A percentile compares a stretch with the other conserved stretches of the same genome.
Conservation (phyloP, 192 early-diverging fungal genomes). For the Podila horticola region DNA sequence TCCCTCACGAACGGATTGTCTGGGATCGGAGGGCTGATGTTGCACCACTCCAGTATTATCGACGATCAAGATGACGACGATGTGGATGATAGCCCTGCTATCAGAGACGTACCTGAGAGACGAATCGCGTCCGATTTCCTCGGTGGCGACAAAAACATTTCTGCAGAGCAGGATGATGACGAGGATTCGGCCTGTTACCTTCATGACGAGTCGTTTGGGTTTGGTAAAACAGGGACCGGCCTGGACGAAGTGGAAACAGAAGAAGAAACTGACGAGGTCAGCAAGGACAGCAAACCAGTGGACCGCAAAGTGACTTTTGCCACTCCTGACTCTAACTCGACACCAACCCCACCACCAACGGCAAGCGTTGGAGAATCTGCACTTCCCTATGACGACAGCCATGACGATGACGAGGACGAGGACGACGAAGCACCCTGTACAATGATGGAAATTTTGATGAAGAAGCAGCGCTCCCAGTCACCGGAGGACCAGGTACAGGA, state of each 20-base stretch:
- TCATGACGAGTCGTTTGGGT: not conserved
- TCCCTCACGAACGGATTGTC: slow-evolving; percentile 14
- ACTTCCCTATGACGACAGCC: not conserved
- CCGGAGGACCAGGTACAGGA: slow-evolving; percentile 36
- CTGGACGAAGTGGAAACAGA: not conserved
- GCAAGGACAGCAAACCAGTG: not conserved
- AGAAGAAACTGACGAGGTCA: no score
- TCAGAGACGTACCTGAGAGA: not conserved
- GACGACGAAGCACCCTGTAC: slow-evolving; percentile 34
- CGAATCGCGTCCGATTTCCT: not conserved
- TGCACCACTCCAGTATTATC: slow-evolving; percentile 29
- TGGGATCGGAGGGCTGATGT: slow-evolving; percentile 37
- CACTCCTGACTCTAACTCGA: not conserved
- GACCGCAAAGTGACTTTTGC: slow-evolving; percentile 40
- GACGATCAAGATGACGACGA: slow-evolving; percentile 12
- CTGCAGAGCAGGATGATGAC: slow-evolving; percentile 2
- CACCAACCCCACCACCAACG: not conserved
- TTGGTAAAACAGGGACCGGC: not conserved
- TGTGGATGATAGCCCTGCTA: not conserved
- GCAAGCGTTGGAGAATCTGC: slow-evolving; percentile 2
- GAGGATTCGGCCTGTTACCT: not conserved
- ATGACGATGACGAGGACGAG: slow-evolving; percentile 12
- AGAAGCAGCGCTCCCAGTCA: slow-evolving; percentile 32
- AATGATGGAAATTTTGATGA: slow-evolving; percentile 49
- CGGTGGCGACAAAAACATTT: not conserved